Evolutionary conservation across 1,139 yeast genomes (phyloP).

Genomic region (Blastobotrys persicus): DNA sequence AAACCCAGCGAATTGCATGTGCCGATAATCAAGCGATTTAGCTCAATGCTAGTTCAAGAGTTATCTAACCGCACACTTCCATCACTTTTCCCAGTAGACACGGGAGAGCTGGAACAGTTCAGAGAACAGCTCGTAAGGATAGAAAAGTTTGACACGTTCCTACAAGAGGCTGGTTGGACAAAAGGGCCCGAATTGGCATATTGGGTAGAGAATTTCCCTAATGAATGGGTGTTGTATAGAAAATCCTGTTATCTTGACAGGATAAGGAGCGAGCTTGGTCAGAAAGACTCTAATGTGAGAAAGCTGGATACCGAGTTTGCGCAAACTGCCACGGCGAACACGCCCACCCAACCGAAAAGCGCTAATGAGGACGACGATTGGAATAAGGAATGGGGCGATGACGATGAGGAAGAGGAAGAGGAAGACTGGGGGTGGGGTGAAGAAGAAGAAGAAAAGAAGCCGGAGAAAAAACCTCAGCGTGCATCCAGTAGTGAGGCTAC

Average conservation of each 20-base stretch:
- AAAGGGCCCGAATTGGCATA: conserved; percentile 26
- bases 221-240: conserved; percentile 29
- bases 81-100: conserved; percentile 26
- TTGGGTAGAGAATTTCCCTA: conserved; percentile 26
- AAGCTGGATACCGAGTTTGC: conserved; percentile 13
- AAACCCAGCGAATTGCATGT: conserved; percentile 20
- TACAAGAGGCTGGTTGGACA: conserved; percentile 26
- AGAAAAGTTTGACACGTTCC: conserved; percentile 26
- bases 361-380: conserved; percentile 21
- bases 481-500: not conserved
- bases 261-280: conserved; percentile 20
- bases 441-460: conserved; percentile 20
- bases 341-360: not conserved
- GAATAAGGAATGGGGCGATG: conserved; percentile 27
- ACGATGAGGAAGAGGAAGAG: conserved; percentile 20
- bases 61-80: conserved; percentile 26
- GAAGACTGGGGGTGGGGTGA: conserved; percentile 37
- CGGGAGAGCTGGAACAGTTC: conserved; percentile 21
- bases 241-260: conserved; percentile 24
- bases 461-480: not conserved
- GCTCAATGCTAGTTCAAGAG: conserved; percentile 23
- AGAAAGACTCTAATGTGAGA: not conserved
- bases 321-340: not conserved
- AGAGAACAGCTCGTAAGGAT: conserved; percentile 22
- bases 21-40: conserved; percentile 26